Evolutionary conservation across 768 basidiomycete species (phyloP).

Genomic region (Podaxis rugospora): DNA sequence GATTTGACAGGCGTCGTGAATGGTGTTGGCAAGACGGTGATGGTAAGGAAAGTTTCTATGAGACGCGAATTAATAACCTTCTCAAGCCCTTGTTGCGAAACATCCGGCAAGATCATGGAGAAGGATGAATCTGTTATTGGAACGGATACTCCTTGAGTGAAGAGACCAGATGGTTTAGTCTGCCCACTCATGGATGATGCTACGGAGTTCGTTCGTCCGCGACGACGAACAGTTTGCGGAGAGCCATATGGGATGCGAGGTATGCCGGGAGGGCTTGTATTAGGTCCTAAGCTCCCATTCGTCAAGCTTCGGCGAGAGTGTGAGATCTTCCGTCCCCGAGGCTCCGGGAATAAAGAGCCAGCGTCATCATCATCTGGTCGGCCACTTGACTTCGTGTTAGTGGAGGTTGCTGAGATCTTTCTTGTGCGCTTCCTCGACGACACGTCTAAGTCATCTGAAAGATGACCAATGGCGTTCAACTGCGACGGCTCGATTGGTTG

Average conservation of each 20-base stretch:
- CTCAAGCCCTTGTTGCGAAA: conserved; percentile 68
- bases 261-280: not conserved
- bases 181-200: conserved; percentile 38
- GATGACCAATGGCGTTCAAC: conserved; percentile 47
- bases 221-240: conserved; percentile 8
- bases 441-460: conserved; percentile 64
- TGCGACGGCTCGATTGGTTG: conserved; percentile 63
- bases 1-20: conserved; percentile 7
- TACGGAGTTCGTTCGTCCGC: conserved; percentile 45
- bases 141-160: conserved; percentile 13
- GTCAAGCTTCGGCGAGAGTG: conserved; percentile 42
- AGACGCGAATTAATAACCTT: conserved; percentile 67
- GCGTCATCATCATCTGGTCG: conserved; percentile 24
- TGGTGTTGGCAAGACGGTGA: conserved; percentile 32
- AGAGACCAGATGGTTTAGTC: not conserved
- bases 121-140: conserved; percentile 17
- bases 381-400: conserved; percentile 41
- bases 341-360: conserved; percentile 13
- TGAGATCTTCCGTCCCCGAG: conserved; percentile 33
- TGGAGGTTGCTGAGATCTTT: conserved; percentile 57
- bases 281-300: not conserved
- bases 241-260: conserved; percentile 8
- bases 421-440: conserved; percentile 55
- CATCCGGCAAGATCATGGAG: conserved; percentile 40
- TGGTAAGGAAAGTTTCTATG: conserved; percentile 71